These are phyloP conservation scores for Solanum chmielewskii DNA, from an alignment of 257 asterid species.

Conservation along the genomic window DNA sequence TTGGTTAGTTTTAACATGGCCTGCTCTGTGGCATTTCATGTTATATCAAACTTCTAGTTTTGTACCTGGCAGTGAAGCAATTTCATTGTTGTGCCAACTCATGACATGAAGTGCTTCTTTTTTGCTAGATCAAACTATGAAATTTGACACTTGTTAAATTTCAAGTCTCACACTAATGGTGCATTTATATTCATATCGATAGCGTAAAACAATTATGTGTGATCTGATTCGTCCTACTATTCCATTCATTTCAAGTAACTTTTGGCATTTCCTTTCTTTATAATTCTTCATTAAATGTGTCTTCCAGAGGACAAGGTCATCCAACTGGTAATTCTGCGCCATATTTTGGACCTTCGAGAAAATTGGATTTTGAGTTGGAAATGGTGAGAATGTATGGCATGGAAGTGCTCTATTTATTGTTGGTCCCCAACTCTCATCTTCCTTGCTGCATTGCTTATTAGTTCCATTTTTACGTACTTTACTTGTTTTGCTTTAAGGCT, in stretches of 20 bases:
- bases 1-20: not conserved
- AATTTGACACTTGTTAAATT: not conserved
- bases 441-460: not conserved
- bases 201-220: not conserved
- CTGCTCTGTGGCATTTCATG: not conserved
- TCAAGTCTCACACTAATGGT: not conserved
- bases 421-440: not conserved
- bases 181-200: not conserved
- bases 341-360: constrained; percentile 90
- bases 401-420: not conserved
- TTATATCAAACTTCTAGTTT: not conserved
- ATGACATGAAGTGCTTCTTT: not conserved
- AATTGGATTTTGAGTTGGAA: constrained; percentile 96
- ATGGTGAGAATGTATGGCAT: constrained; percentile 42
- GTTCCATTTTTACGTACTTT: not conserved
- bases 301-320: constrained; percentile 77
- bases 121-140: not conserved
- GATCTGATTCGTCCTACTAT: not conserved
- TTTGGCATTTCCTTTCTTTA: not conserved
- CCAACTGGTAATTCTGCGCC: constrained; percentile 58
- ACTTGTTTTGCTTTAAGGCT: constrained; percentile 39
- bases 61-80: not conserved
- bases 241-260: not conserved
- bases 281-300: constrained; percentile 5
- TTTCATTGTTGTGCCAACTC: not conserved